Percentiles rank a stretch among this genome's conserved stretches.
phyloP scores from a whole-genome alignment of 176 grass and related monocot species.

The Carex littledalei region DNA sequence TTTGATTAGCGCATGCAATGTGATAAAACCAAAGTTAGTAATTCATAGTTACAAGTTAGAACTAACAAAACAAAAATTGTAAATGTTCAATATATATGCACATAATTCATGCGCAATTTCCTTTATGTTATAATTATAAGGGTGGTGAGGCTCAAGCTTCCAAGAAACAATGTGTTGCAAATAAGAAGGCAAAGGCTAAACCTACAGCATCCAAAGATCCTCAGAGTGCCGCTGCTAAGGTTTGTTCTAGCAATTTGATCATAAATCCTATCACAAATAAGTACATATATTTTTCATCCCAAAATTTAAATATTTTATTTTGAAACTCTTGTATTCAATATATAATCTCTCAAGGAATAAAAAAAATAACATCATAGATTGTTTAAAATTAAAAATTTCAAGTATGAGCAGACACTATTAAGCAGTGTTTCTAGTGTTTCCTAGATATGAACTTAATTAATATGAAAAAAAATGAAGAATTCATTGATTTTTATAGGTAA shows the following conservation, averaged over 20 bases:
- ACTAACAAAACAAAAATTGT: too few species aligned
- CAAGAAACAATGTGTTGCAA: conserved; percentile 69
- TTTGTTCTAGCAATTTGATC: not conserved
- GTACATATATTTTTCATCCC: not conserved
- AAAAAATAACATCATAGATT: not conserved
- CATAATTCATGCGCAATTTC: not conserved
- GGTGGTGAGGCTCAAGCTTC: conserved; percentile 31
- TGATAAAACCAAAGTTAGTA: too few species aligned
- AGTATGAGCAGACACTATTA: not conserved
- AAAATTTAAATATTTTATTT: too few species aligned
- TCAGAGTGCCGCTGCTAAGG: conserved; percentile 85
- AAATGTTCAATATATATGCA: too few species aligned
- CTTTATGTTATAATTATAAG: conserved; percentile 27
- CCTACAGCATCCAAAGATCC: conserved; percentile 46
- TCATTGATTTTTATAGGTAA: conserved; percentile 35
- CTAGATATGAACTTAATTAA: not conserved
- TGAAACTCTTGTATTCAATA: too few species aligned
- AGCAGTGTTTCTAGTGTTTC: not conserved
- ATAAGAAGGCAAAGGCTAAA: conserved; percentile 71
- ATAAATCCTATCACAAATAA: not conserved
- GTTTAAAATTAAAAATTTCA: not conserved
- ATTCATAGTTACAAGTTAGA: too few species aligned
- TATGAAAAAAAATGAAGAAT: not conserved
- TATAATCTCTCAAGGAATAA: not conserved
- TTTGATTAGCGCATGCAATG: too few species aligned